phyloP scores from a whole-genome alignment of 345 rosid species.

The Clarkia xantiana region DNA sequence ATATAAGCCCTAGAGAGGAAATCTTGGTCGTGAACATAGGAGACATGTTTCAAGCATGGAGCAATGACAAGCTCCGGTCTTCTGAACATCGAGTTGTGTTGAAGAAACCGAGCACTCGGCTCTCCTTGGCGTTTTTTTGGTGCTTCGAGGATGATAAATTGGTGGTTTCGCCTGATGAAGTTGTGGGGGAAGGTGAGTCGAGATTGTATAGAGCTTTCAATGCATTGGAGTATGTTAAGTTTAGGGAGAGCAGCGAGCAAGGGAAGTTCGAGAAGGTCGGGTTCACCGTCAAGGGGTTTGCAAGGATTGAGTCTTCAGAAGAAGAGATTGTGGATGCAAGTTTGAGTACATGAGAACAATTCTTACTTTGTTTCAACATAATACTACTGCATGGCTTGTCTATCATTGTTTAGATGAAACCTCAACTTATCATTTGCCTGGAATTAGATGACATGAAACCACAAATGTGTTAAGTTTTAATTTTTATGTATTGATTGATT shows the following conservation, averaged over 20 bases:
- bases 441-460: too few relatives aligned
- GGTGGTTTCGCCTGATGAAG: conserved; percentile 40
- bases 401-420: conserved; percentile 1
- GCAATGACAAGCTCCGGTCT: conserved; percentile 52
- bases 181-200: conserved; percentile 32
- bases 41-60: conserved; percentile 81
- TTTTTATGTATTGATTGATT: too few relatives aligned
- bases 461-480: too few relatives aligned
- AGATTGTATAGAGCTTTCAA: conserved; percentile 38
- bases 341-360: too few relatives aligned
- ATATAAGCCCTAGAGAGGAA: conserved; percentile 35
- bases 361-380: neutral
- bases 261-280: conserved; percentile 63
- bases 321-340: too few relatives aligned
- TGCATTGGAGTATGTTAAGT: conserved; percentile 45
- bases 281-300: conserved; percentile 47
- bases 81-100: conserved; percentile 66
- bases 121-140: conserved; percentile 57
- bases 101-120: conserved; percentile 23
- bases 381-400: conserved; percentile 2
- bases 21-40: conserved; percentile 65
- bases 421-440: too few relatives aligned
- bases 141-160: conserved; percentile 62
- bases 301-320: conserved; percentile 15
- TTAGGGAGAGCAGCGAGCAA: conserved; percentile 42